Evolutionary conservation across 1,139 yeast genomes (phyloP).

Genomic region (Kodamaea sp.): DNA sequence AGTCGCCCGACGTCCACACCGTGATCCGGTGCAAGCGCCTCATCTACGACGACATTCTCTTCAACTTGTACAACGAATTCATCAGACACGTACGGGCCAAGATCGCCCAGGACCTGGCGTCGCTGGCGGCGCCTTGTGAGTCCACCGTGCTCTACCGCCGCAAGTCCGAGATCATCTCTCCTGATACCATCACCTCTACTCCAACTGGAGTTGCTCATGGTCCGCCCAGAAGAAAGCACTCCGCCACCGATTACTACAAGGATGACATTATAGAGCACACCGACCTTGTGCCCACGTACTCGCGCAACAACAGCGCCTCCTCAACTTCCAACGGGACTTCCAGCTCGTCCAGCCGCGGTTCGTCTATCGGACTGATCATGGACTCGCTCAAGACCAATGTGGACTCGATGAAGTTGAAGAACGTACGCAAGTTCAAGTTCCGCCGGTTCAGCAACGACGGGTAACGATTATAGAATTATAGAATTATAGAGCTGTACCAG

Average conservation of each 20-base stretch:
- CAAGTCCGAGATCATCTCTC: slow-evolving; percentile 13
- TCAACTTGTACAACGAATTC: slow-evolving; percentile 38
- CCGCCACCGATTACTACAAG: slow-evolving; percentile 5
- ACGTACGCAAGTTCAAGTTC: slow-evolving; percentile 20
- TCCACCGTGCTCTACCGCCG: slow-evolving; percentile 9
- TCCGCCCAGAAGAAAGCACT: slow-evolving; percentile 3
- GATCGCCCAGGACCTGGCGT: slow-evolving; percentile 6
- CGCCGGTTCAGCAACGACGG: slow-evolving; percentile 21
- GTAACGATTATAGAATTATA: slow-evolving; percentile 5
- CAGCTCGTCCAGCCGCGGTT: slow-evolving; percentile 17
- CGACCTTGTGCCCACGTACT: slow-evolving; percentile 5
- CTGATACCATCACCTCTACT: slow-evolving; percentile 5
- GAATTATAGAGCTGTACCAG: slow-evolving; percentile 1
- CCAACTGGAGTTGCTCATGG: neutral
- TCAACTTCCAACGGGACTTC: slow-evolving; percentile 3
- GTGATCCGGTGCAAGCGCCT: slow-evolving; percentile 23
- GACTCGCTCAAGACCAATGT: slow-evolving; percentile 22
- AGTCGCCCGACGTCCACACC: slow-evolving; percentile 15
- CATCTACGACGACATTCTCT: slow-evolving; percentile 32
- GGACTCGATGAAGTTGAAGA: slow-evolving; percentile 21
- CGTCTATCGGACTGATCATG: slow-evolving; percentile 24
- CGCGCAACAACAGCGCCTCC: slow-evolving; percentile 13
- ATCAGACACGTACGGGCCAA: slow-evolving; percentile 13
- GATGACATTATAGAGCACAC: slow-evolving; percentile 6
- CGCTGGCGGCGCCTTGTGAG: slow-evolving; percentile 5